phyloP scores from a whole-genome alignment of 768 basidiomycete genomes.

The Paxillus involutus region DNA sequence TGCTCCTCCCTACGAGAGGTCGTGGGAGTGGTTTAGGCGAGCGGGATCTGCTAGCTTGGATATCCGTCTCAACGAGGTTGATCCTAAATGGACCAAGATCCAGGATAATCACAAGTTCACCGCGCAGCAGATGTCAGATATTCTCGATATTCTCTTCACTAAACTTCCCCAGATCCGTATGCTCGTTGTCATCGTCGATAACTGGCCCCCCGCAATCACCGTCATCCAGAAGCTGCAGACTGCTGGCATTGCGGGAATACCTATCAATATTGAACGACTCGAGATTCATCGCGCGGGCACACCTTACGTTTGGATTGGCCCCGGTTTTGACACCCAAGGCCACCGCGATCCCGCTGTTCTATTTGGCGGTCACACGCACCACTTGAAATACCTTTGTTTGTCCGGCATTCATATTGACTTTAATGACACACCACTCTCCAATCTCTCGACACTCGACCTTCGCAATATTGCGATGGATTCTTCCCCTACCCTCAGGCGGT shows the following conservation, averaged over 20 bases:
- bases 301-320: conserved; percentile 46
- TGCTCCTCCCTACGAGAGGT: conserved; percentile 46
- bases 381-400: conserved; percentile 51
- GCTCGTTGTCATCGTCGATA: conserved; percentile 55
- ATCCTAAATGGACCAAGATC: conserved; percentile 23
- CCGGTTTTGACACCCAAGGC: conserved; percentile 36
- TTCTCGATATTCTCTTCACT: conserved; percentile 52
- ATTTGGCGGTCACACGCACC: conserved; percentile 45
- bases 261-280: conserved; percentile 55
- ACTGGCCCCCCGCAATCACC: conserved; percentile 52
- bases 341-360: conserved; percentile 43
- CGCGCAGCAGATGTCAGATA: conserved; percentile 39
- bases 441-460: conserved; percentile 66
- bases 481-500: conserved; percentile 48
- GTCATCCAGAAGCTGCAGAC: conserved; percentile 49
- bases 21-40: conserved; percentile 57
- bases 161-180: conserved; percentile 60
- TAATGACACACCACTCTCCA: conserved; percentile 42
- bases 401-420: conserved; percentile 67
- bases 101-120: conserved; percentile 36
- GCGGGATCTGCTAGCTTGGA: conserved; percentile 56
- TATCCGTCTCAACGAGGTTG: conserved; percentile 55
- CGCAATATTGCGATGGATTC: conserved; percentile 56
- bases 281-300: conserved; percentile 62
- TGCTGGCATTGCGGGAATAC: conserved; percentile 31